Evolutionary conservation across 805 yeast genomes (phyloP), one percentile per base, ranked within the genome.

Genomic region (Limtongozyma cylindracea): DNA sequence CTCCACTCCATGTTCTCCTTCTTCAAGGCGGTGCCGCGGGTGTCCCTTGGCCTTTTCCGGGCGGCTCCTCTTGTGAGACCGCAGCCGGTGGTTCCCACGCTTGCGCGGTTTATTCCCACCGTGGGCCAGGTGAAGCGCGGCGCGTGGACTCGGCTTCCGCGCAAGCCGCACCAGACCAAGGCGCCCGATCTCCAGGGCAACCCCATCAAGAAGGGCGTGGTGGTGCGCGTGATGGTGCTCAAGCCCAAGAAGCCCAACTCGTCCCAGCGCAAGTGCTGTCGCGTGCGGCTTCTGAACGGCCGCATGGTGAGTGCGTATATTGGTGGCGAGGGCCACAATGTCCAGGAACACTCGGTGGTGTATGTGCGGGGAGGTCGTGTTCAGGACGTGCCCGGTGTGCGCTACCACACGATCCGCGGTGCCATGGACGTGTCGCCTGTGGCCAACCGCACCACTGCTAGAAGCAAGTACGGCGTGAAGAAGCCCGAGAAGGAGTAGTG

Each of bases 191-290:
- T 88, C 27, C 70, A 69, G 4, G 43, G 45, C n/a, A 62, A 70
- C 31, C 98, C 98, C 2, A 72, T 80, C 35, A 67, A 68, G 33
- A 80, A 82, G 33, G 99, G 95, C 18, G 96, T 88, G 4, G 91
- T 88, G 8, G 52, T 82, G 22, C 62, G 93, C 42, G 92, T 88
- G 15, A 74, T 84, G 88, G 77, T 82, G 24, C 56, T 82, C 32
- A 88, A 88, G 46, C 99, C 99, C 20, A 88, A 88, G 55, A 88
- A 88, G 44, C 99, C 99, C 17, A 88, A 88, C 53, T 84, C 96
- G 20, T 95, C 99, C 11, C 84, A 82, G 49, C 64, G 99, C 50
- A 88, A 88, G 45, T 93, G 91, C 21, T 80, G 91, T 30, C 72
- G 96, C 53, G 96, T 88, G 12, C 63, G 92, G 47, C 56, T 88